Percentiles rank a stretch among this genome's conserved stretches.
Conservation (phyloP, 352 stramenopile species). For the Phytophthora agathidicida region DNA sequence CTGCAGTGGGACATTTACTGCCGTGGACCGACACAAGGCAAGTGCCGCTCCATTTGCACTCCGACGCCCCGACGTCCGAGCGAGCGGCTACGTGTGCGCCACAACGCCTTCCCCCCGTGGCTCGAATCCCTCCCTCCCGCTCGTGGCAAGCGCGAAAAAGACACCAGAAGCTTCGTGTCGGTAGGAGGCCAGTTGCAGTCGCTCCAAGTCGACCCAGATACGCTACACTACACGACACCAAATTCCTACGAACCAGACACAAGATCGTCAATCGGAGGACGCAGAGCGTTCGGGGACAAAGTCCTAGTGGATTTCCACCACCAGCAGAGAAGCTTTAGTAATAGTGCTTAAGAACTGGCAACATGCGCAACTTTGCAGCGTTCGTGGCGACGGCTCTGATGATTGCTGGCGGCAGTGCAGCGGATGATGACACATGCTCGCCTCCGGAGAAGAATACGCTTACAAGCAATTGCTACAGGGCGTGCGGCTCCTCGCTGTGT, state of each 20-base stretch:
- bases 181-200: slow-evolving; percentile 25
- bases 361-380: slow-evolving; percentile 11
- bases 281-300: not conserved
- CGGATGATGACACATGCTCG: slow-evolving; percentile 28
- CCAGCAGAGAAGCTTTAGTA: slow-evolving; percentile 17
- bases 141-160: slow-evolving; percentile 11
- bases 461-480: slow-evolving; percentile 57
- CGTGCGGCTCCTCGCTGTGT: slow-evolving; percentile 59
- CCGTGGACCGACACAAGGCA: slow-evolving; percentile 7
- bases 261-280: too few species aligned
- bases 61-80: not conserved
- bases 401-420: not conserved
- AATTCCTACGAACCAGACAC: too few species aligned
- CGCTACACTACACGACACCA: too few species aligned
- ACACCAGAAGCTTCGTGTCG: slow-evolving; percentile 1
- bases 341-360: not conserved
- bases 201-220: not conserved
- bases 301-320: not conserved
- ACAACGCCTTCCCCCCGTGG: slow-evolving; percentile 11
- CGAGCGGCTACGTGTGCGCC: slow-evolving; percentile 1
- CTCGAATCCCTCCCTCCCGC: not conserved
- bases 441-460: slow-evolving; percentile 62
- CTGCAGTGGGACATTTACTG: slow-evolving; percentile 32
- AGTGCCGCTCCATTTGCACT: slow-evolving; percentile 11
- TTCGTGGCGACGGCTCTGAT: not conserved